Conservation (phyloP, 148 eudicot genomes). For the Nepenthes mirabilis region DNA sequence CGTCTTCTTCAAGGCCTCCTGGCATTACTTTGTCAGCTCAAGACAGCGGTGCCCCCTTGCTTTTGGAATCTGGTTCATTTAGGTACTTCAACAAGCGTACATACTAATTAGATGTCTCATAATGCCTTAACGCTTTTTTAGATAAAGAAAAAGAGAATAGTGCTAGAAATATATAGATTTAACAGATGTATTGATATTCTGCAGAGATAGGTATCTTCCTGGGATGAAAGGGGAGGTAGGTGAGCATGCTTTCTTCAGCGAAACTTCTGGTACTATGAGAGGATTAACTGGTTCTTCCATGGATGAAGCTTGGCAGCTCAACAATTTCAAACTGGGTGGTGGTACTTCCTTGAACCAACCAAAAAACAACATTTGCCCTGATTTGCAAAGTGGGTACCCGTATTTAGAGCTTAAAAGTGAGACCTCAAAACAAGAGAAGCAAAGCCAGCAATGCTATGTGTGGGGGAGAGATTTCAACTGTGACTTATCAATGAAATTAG, state of each 20-base stretch:
- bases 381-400: constrained; percentile 6
- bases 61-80: not conserved
- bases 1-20: not conserved
- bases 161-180: not conserved
- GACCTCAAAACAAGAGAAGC: constrained; percentile 6
- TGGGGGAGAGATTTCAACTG: constrained; percentile 33
- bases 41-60: not conserved
- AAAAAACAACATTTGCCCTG: not conserved
- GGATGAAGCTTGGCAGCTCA: constrained; percentile 15
- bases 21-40: not conserved
- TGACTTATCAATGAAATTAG: constrained; percentile 24
- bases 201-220: constrained; percentile 22
- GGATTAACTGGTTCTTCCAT: constrained; percentile 15
- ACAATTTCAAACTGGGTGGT: constrained; percentile 9
- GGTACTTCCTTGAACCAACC: not conserved
- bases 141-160: too few species aligned
- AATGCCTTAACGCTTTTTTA: too few species aligned
- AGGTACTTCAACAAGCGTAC: not conserved
- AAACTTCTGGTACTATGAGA: constrained; percentile 21
- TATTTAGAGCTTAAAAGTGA: constrained; percentile 9
- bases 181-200: not conserved
- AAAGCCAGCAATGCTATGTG: constrained; percentile 15
- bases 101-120: too few species aligned
- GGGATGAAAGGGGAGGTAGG: constrained; percentile 27
- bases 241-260: constrained; percentile 27